These are phyloP conservation scores for Macadamia tetraphylla DNA, from an alignment of 164 flowering plant species.

Conservation along the genomic window DNA sequence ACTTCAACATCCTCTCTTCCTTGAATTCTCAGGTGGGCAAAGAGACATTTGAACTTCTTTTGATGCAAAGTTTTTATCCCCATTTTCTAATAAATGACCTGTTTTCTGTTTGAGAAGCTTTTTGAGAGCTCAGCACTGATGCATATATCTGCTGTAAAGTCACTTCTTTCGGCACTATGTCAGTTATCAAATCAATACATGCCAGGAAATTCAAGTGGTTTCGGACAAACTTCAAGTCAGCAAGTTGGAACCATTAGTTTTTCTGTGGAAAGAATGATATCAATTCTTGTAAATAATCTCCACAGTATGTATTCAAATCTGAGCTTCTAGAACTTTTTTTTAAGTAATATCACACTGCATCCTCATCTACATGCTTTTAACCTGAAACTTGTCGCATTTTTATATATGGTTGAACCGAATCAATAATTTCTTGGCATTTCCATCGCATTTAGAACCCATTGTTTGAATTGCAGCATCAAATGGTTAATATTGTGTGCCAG, in stretches of 20 bases:
- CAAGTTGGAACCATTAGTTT: slow-evolving; percentile 77
- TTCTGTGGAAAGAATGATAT: slow-evolving; percentile 87
- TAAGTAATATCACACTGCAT: neutral
- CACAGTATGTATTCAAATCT: slow-evolving; percentile 59
- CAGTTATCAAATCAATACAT: slow-evolving; percentile 66
- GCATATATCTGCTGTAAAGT: slow-evolving; percentile 88
- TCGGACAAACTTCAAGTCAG: slow-evolving; percentile 55
- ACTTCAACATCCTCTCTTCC: slow-evolving; percentile 89
- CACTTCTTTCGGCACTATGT: slow-evolving; percentile 81
- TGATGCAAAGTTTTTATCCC: neutral
- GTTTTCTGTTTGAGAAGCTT: slow-evolving; percentile 42
- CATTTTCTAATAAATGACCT: slow-evolving; percentile 20
- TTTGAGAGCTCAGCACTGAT: slow-evolving; percentile 97
- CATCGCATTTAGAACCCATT: neutral
- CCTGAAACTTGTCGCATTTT: neutral
- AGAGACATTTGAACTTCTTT: neutral
- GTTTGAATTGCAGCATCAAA: neutral
- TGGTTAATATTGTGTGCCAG: neutral
- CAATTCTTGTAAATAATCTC: slow-evolving; percentile 78
- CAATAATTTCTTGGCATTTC: neutral
- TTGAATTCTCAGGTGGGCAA: slow-evolving; percentile 77
- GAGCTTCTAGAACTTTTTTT: neutral
- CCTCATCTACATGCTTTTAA: neutral
- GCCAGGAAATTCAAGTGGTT: slow-evolving; percentile 41
- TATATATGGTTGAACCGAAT: neutral